Conservation (phyloP, 306 rosid species). For the Coriaria nepalensis region DNA sequence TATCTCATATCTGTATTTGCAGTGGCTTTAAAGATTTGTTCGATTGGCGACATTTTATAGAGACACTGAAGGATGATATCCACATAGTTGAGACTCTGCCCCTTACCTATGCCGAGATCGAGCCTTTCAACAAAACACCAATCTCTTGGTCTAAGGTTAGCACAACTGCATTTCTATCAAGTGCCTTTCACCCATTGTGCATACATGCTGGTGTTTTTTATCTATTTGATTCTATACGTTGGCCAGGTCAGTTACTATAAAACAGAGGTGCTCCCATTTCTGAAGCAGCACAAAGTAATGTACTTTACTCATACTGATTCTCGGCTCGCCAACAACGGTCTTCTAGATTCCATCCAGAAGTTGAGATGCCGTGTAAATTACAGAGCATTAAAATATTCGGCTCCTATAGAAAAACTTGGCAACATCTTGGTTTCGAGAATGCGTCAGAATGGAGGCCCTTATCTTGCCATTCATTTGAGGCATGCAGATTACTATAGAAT, state of each 20-base stretch:
- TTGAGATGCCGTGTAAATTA: slow-evolving; percentile 86
- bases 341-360: slow-evolving; percentile 56
- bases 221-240: slow-evolving; percentile 7
- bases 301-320: slow-evolving; percentile 93
- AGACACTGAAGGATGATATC: slow-evolving; percentile 68
- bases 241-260: slow-evolving; percentile 67
- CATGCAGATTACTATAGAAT: slow-evolving; percentile 12
- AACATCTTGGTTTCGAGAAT: slow-evolving; percentile 67
- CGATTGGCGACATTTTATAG: slow-evolving; percentile 78
- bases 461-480: slow-evolving; percentile 95
- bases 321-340: slow-evolving; percentile 68
- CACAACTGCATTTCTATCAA: not conserved
- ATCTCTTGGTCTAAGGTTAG: slow-evolving; percentile 92
- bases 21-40: slow-evolving; percentile 95
- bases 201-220: no score
- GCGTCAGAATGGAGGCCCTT: slow-evolving; percentile 57
- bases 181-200: no score
- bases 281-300: slow-evolving; percentile 72
- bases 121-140: slow-evolving; percentile 72
- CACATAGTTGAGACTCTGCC: slow-evolving; percentile 78
- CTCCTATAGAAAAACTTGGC: slow-evolving; percentile 71
- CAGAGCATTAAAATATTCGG: slow-evolving; percentile 74
- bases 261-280: slow-evolving; percentile 65
- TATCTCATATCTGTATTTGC: slow-evolving; percentile 18
- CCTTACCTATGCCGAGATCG: slow-evolving; percentile 46